These are phyloP conservation scores for Trametes sanguinea DNA, from an alignment of 768 basidiomycete genomes.

Conservation along the genomic window DNA sequence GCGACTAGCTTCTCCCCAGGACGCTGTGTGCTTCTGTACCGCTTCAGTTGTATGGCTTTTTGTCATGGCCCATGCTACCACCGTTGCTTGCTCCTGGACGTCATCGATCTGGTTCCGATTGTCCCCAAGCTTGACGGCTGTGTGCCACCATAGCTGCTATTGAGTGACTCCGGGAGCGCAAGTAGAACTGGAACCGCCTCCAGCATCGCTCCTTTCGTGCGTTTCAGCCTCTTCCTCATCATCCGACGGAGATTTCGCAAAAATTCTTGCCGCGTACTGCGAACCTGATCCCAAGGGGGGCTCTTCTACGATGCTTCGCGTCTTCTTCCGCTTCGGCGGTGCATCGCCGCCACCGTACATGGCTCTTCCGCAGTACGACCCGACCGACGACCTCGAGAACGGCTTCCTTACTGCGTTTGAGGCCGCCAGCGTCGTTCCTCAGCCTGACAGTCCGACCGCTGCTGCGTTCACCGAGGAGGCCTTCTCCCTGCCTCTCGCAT, in stretches of 20 bases:
- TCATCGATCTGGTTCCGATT: no score
- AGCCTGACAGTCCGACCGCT: no score
- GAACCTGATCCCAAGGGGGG: background rate
- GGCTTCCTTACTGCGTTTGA: background rate
- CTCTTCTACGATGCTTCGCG: background rate
- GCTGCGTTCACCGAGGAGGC: no score
- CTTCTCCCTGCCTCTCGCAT: no score
- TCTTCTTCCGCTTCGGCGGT: background rate
- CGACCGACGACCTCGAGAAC: constrained; percentile 3
- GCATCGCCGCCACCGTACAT: background rate
- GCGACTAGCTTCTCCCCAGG: no score
- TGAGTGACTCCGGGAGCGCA: no score
- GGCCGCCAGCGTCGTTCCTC: background rate
- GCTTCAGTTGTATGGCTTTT: no score
- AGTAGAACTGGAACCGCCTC: constrained; percentile 4
- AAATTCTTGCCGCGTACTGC: background rate
- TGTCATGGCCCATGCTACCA: no score
- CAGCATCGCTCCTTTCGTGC: constrained; percentile 4
- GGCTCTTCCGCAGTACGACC: background rate
- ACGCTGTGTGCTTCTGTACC: no score
- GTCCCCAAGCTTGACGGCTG: no score
- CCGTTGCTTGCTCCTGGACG: no score
- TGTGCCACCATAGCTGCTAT: no score
- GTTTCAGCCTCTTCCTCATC: background rate
- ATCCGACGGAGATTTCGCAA: background rate